Percentiles rank a stretch among this genome's conserved stretches.
Conservation (phyloP, 805 yeast species). For the Kluyveromyces nonfermentans region DNA sequence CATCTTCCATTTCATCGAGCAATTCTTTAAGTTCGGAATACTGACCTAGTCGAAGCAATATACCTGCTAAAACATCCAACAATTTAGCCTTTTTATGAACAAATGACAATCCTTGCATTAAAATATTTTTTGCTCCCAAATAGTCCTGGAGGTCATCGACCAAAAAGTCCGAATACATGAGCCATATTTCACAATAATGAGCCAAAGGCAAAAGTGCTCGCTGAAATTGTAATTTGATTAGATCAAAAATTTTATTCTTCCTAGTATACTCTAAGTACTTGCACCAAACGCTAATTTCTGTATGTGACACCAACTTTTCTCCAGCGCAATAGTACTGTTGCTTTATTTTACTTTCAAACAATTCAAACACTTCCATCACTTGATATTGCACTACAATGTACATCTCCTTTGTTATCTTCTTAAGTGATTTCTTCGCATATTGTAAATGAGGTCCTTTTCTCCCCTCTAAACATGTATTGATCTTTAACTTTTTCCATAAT, state of each 20-base stretch:
- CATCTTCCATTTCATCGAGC: constrained; percentile 8
- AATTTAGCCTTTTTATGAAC: constrained; percentile 18
- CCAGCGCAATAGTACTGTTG: constrained; percentile 21
- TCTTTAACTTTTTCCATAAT: constrained; percentile 16
- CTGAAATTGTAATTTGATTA: constrained; percentile 25
- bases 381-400: constrained; percentile 26
- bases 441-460: constrained; percentile 29
- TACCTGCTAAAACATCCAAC: constrained; percentile 14
- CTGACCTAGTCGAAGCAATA: constrained; percentile 16
- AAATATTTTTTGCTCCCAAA: constrained; percentile 16
- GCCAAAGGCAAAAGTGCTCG: constrained; percentile 25
- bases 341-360: constrained; percentile 25
- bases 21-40: constrained; percentile 11
- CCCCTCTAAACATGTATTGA: constrained; percentile 13
- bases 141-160: constrained; percentile 15
- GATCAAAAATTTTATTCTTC: constrained; percentile 12
- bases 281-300: constrained; percentile 22
- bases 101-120: constrained; percentile 14
- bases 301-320: constrained; percentile 17
- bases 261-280: constrained; percentile 23
- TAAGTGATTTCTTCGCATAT: constrained; percentile 25
- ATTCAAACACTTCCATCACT: constrained; percentile 20
- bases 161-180: constrained; percentile 26
- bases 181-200: constrained; percentile 25
- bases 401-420: constrained; percentile 22